phyloP scores from a whole-genome alignment of 768 basidiomycete genomes.

The Russula olivacea region DNA sequence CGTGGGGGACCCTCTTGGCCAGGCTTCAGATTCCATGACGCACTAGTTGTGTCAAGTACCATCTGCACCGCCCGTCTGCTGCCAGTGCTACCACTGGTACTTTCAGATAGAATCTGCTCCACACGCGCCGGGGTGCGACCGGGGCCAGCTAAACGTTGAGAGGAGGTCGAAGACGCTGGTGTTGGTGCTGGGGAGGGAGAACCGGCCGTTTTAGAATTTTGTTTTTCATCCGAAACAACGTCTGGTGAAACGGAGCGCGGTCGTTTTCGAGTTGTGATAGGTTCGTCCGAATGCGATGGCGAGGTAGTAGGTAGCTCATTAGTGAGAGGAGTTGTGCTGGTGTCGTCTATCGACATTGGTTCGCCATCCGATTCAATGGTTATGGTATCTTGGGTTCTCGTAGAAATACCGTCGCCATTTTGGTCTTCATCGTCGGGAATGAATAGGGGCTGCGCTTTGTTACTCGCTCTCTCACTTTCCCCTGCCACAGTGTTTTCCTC shows the following conservation, averaged over 20 bases:
- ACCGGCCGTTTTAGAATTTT: neutral
- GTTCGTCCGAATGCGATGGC: neutral
- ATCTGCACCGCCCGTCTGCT: conserved; percentile 35
- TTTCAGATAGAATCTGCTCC: conserved; percentile 17
- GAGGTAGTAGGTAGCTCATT: neutral
- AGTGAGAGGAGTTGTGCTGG: neutral
- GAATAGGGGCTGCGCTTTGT: conserved; percentile 2
- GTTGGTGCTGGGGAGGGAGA: neutral
- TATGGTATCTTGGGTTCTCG: neutral
- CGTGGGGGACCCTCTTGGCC: conserved; percentile 36
- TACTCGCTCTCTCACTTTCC: neutral
- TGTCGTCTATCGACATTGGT: neutral
- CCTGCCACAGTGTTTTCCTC: neutral
- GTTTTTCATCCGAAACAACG: neutral
- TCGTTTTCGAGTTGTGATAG: conserved; percentile 3
- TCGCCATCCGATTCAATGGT: neutral
- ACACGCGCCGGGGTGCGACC: conserved; percentile 24
- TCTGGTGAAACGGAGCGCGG: conserved; percentile 4
- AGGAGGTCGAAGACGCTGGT: neutral
- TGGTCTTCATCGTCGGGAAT: conserved; percentile 11
- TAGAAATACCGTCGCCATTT: neutral
- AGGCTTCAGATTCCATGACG: conserved; percentile 44
- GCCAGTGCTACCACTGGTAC: conserved; percentile 17
- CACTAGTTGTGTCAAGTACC: conserved; percentile 46
- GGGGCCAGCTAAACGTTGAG: conserved; percentile 12